Base-by-base conservation (phyloP, 1,284 basidiomycete genomes). In the Malassezia yamatoensis region DNA sequence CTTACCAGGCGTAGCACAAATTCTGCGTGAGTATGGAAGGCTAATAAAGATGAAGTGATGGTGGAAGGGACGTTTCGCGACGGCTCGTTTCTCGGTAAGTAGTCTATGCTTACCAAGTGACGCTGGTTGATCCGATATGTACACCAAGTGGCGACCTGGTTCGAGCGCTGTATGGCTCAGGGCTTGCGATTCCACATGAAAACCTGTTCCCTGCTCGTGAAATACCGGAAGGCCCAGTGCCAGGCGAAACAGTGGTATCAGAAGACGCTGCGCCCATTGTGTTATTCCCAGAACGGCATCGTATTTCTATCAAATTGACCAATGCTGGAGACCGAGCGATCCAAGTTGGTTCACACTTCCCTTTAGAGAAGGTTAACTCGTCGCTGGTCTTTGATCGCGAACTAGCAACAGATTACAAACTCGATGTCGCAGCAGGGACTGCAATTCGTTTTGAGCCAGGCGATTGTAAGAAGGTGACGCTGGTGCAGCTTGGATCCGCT, bases 371-470 rank as follows among this genome's bases (percentile, higher is more conserved):
- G 77, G 86, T 86, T 13, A 99, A 98, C 76, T 77, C 82, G 1
- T 79, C 81, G 0, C 81, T 99, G 7, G 78, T 79, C 2, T 96
- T 98, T 67, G 90, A 96, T 76, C 84, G 94, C 13, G 77, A 77
- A 1, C 79, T 83, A 52, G 82, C 90, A 0, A 85, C 91, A 58
- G 88, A 87, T 4, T 90, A 83, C 67, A 82, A 87, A 15, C 82
- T 99, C 3, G 90, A 98, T 74, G 91, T 96, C 49, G 79, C 90
- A 0, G 85, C 94, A 0, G 93, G 90, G 7, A 96, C 90, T 0
- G 91, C 94, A 1, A 87, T 96, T 5, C 84, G 94, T 16, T 98
- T 98, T 73, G 94, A 99, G 73, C 93, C 94, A 0, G 90, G 90
- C 8, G 89, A 94, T 67, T 75, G 77, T 29, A 90, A 90, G 77